Base-by-base conservation (phyloP, 2,329 filamentous ascomycete species). In the Furcasterigmium furcatum region DNA sequence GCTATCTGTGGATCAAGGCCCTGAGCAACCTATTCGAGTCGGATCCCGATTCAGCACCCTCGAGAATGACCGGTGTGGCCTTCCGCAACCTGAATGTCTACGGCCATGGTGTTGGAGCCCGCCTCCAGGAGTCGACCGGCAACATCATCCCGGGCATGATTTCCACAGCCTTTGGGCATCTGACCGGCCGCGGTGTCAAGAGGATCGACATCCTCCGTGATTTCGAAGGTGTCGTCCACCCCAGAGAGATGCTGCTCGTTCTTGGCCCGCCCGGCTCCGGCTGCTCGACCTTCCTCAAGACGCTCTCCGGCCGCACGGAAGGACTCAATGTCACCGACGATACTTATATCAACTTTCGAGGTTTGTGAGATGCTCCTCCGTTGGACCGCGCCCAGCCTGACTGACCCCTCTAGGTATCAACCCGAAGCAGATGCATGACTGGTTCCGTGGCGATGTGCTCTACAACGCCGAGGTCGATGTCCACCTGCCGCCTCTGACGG, bases 261-360 rank as follows among this genome's bases (percentile, higher is more conserved):
- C 68, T 82, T 4, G 78, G 78, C n/a, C 76, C 76, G 38, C 77
- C 79, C 5, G 67, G 67, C 3, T 57, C 62, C 1, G 79, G 79
- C n/a, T 88, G 84, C 54, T 82, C 83, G 9, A 87, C 85, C 1
- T 80, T 88, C 52, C 67, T 88, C 44, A 87, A 86, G 59, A 79
- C 83, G 2, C 24, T 52, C 5, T 43, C 49, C 18, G 49, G 49
- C 2, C 43, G 49, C 9, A 52, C 47, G 1, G 41, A 60, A 4
- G 60, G 60, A 0, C 49, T 62, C 1, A 52, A 54, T 6, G 48
- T 62, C 5, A 41, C 46, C 1, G 22, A 52, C 1, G 49, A 59
- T 0, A 52, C 60, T 1, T 60, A 62, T 36, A 56, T 51, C 39
- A 52, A 50, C 41, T 52, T 52, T 9, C 32, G 47, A 36, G 49